Evolutionary conservation across 1,284 basidiomycete species (phyloP), one percentile per base, ranked within the genome.

Genomic region (Lignosus rhinocerotis): DNA sequence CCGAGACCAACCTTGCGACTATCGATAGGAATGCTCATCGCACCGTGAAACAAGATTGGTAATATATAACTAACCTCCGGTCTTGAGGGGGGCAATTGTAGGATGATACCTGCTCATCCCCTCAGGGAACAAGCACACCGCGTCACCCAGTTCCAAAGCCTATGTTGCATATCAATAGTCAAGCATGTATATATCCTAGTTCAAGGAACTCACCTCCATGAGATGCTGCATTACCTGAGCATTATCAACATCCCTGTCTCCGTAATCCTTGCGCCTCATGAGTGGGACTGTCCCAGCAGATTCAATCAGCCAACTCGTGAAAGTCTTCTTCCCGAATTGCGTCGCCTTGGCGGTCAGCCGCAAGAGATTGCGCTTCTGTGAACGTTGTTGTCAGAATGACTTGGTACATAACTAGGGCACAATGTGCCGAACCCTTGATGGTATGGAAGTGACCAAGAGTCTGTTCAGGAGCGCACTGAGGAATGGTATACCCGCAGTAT

Each of bases 291-390:
- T 92, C 14, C 92, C 92, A 2, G 90, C 89, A 30, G 86, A 87
- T 69, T 94, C 92, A 53, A 94, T 92, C 17, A 94, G 79, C 92
- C 93, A 93, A 63, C 88, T 92, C 2, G 89, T 92, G 71, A 94
- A 92, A 3, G 91, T 94, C 60, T 72, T 80, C 53, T 80, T 86
- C 6, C 92, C 90, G 66, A 94, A 94, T 66, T 90, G 88, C 1
- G 92, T 92, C 31, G 90, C 83, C 69, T 94, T 94, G 11, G 92
- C 92, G 0, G 92, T 94, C 51, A 94, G 74, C 9, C 92, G 83
- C 3, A 94, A 73, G 77, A 93, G 85, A 62, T 87, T 86, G n/a
- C 92, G 86, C 44, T 61, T 64, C 62, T 64, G 61, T 11, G 36
- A 14, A 14, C 36, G 11, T 76, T 51, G 6, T 38, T 33, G 25